These are phyloP conservation scores for Nakaseomyces kungkrabaensis DNA, from an alignment of 1,139 yeast species.

Conservation along the genomic window DNA sequence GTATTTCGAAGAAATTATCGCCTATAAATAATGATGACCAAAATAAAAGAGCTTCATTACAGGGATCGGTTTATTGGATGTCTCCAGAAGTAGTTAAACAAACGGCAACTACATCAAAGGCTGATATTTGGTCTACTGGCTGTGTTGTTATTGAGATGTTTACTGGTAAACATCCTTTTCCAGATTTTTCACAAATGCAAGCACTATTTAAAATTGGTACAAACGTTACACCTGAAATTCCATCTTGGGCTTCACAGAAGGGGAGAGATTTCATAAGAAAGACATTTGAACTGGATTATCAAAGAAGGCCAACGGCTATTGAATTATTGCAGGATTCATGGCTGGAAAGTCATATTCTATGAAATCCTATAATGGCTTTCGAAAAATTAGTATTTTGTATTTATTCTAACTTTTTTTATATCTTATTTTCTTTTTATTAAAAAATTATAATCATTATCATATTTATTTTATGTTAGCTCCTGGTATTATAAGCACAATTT, in stretches of 20 bases:
- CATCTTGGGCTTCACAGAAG: slow-evolving; percentile 62
- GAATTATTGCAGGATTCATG: slow-evolving; percentile 50
- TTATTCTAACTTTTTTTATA: too few species aligned
- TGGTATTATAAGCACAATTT: too few species aligned
- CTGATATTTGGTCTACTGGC: slow-evolving; percentile 94
- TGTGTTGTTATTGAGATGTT: slow-evolving; percentile 89
- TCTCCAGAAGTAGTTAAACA: slow-evolving; percentile 96
- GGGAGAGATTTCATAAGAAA: slow-evolving; percentile 56
- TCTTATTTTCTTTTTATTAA: too few species aligned
- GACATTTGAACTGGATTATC: slow-evolving; percentile 68
- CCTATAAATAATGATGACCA: slow-evolving; percentile 24
- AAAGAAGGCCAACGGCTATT: slow-evolving; percentile 62
- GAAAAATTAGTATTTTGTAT: too few species aligned
- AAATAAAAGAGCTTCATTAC: slow-evolving; percentile 67
- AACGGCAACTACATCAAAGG: slow-evolving; percentile 77
- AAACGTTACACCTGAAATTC: slow-evolving; percentile 64
- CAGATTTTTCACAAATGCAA: slow-evolving; percentile 90
- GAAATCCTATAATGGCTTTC: neutral
- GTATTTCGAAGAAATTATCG: slow-evolving; percentile 66
- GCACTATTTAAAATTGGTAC: slow-evolving; percentile 91
- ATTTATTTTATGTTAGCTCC: too few species aligned
- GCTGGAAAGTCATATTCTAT: slow-evolving; percentile 21
- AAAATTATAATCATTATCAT: too few species aligned
- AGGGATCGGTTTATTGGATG: slow-evolving; percentile 97
- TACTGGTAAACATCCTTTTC: slow-evolving; percentile 90